Conservation (phyloP, 1,284 basidiomycete species). For the Moesziomyces sp. region DNA sequence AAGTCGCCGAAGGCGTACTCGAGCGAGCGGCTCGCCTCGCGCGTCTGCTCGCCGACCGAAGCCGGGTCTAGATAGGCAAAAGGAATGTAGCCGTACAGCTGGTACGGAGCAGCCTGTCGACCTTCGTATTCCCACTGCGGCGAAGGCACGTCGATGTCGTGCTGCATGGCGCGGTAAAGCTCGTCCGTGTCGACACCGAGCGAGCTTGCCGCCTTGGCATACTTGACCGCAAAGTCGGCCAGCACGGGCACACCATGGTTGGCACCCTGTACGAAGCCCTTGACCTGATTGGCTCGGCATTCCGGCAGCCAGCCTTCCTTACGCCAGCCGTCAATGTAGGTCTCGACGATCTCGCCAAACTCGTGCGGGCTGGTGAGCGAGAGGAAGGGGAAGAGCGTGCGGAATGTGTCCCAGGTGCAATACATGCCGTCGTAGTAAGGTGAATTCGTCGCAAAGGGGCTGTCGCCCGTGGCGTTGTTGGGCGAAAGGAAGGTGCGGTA, state of each 20-base stretch:
- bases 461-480: slow-evolving; percentile 57
- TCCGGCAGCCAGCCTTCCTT: slow-evolving; percentile 59
- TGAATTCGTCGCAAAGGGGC: slow-evolving; percentile 26
- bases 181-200: slow-evolving; percentile 52
- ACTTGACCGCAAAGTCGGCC: slow-evolving; percentile 59
- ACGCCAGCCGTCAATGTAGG: slow-evolving; percentile 58
- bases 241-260: slow-evolving; percentile 55
- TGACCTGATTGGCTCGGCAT: slow-evolving; percentile 59
- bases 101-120: slow-evolving; percentile 48
- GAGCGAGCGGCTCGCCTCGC: slow-evolving; percentile 57
- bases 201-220: slow-evolving; percentile 30
- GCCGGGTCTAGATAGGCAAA: slow-evolving; percentile 52
- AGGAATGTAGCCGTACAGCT: slow-evolving; percentile 55
- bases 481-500: slow-evolving; percentile 62
- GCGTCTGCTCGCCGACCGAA: slow-evolving; percentile 55
- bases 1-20: slow-evolving; percentile 72
- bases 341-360: slow-evolving; percentile 58
- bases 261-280: slow-evolving; percentile 48
- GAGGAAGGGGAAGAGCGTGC: slow-evolving; percentile 58
- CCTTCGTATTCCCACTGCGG: slow-evolving; percentile 55
- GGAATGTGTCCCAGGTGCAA: slow-evolving; percentile 52
- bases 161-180: slow-evolving; percentile 51
- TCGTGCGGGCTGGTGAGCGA: slow-evolving; percentile 53
- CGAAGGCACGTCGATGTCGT: slow-evolving; percentile 68
- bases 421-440: slow-evolving; percentile 60